phyloP scores from a whole-genome alignment of 441 rosid species.

The Pelargonium cotyledonis region DNA sequence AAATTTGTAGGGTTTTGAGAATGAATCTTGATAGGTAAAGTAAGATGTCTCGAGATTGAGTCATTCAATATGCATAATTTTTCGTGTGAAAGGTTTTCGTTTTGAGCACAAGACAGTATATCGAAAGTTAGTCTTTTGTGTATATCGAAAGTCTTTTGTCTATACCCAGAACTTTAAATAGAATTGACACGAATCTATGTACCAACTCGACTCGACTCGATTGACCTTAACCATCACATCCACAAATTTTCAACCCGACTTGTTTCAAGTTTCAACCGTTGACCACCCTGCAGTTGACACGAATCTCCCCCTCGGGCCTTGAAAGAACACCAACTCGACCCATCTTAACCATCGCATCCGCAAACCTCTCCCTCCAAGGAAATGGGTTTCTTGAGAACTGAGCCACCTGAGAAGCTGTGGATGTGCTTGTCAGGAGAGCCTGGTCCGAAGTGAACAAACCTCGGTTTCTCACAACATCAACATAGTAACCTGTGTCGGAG shows the following conservation, averaged over 20 bases:
- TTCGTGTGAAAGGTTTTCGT: no score
- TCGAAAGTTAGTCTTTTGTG: no score
- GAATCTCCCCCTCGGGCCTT: background rate
- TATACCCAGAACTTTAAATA: no score
- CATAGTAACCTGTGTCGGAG: conserved; percentile 34
- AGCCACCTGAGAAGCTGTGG: conserved; percentile 30
- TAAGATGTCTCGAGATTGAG: no score
- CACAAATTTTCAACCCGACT: background rate
- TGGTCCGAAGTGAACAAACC: conserved; percentile 52
- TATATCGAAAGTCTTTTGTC: no score
- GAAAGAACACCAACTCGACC: conserved; percentile 36
- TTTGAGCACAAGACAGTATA: no score
- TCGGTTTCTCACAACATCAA: conserved; percentile 23
- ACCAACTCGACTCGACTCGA: no score
- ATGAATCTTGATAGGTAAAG: no score
- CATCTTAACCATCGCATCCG: conserved; percentile 66
- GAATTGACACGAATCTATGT: no score
- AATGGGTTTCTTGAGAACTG: conserved; percentile 23
- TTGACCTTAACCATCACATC: no score
- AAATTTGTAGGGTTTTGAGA: no score
- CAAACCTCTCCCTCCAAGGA: conserved; percentile 38
- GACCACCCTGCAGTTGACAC: background rate
- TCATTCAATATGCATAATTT: no score
- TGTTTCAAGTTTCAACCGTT: background rate
- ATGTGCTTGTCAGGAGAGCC: conserved; percentile 29